A percentile compares a stretch with the other conserved stretches of the same genome.
Conservation (phyloP, 2,329 filamentous ascomycete genomes). For the Ophiocordyceps sinensis region DNA sequence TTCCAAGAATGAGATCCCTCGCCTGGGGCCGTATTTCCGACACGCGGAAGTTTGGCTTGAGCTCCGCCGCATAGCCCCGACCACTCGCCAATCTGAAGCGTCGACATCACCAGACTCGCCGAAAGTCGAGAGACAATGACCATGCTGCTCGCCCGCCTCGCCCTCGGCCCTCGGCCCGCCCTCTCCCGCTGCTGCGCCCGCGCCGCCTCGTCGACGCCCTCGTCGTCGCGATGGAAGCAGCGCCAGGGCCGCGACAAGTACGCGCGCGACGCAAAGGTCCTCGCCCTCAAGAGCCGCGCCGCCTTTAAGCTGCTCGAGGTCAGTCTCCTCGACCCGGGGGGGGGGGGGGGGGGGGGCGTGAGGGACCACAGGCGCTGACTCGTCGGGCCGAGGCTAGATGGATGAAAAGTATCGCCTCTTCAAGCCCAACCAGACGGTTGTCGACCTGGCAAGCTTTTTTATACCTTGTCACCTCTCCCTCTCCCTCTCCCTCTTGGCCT, state of each 20-base stretch:
- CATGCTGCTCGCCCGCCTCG: no score
- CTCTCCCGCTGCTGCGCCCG: neutral
- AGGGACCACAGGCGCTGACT: no score
- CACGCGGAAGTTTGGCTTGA: no score
- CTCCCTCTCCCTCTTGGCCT: neutral
- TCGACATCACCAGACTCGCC: no score
- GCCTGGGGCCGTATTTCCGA: no score
- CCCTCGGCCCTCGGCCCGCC: no score
- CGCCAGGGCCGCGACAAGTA: conserved; percentile 64
- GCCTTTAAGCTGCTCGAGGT: conserved; percentile 90
- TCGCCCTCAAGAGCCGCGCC: conserved; percentile 75
- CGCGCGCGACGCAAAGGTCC: conserved; percentile 59
- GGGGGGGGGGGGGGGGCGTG: no score
- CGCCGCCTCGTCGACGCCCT: conserved; percentile 21
- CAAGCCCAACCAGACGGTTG: conserved; percentile 64
- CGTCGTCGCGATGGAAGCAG: conserved; percentile 68
- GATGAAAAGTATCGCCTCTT: conserved; percentile 73
- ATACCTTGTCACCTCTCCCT: no score
- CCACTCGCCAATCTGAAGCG: no score
- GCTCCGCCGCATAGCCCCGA: no score
- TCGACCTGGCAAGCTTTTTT: conserved; percentile 66
- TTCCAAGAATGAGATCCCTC: no score
- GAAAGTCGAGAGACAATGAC: no score
- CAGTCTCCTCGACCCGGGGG: conserved; percentile 7
- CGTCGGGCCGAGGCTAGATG: conserved; percentile 38